These are phyloP conservation scores for Aspergillus sp. DNA, from an alignment of 2,329 filamentous ascomycete species.

Conservation along the genomic window DNA sequence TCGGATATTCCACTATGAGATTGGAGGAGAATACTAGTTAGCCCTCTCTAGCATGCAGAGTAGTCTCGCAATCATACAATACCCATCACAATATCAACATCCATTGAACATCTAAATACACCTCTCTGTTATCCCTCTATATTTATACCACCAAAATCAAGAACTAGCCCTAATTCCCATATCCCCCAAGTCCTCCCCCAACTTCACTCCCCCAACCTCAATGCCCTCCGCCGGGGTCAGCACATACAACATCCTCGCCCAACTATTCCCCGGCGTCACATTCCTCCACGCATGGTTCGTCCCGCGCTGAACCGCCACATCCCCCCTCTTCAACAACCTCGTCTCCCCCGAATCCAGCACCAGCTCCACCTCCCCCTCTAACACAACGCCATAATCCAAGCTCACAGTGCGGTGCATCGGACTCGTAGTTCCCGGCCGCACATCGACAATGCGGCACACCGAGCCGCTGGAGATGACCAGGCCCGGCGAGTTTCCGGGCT, in stretches of 20 bases:
- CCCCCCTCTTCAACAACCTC: constrained; percentile 4
- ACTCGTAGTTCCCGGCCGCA: constrained; percentile 41
- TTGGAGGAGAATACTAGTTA: constrained; percentile 54
- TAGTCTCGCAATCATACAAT: too few species aligned
- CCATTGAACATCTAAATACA: too few species aligned
- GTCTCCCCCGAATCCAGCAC: constrained; percentile 6
- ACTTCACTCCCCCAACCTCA: constrained; percentile 20
- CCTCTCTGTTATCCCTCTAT: too few species aligned
- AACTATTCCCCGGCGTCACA: constrained; percentile 10
- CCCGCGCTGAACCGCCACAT: constrained; percentile 9
- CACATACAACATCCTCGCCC: constrained; percentile 28
- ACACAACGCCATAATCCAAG: constrained; percentile 49
- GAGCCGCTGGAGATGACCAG: constrained; percentile 50
- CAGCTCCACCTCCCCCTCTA: constrained; percentile 5
- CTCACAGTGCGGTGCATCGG: constrained; percentile 53
- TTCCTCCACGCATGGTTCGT: constrained; percentile 14
- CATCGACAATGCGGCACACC: constrained; percentile 41
- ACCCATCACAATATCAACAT: too few species aligned
- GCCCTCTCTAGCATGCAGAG: not conserved
- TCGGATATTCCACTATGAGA: constrained; percentile 50
- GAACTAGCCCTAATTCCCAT: constrained; percentile 21
- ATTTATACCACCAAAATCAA: not conserved
- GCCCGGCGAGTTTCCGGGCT: constrained; percentile 44
- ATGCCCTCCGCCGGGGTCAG: constrained; percentile 24
- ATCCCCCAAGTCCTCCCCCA: constrained; percentile 26